These are phyloP conservation scores for Colletotrichum navitas DNA, from an alignment of 2,329 filamentous ascomycete genomes.

Conservation along the genomic window DNA sequence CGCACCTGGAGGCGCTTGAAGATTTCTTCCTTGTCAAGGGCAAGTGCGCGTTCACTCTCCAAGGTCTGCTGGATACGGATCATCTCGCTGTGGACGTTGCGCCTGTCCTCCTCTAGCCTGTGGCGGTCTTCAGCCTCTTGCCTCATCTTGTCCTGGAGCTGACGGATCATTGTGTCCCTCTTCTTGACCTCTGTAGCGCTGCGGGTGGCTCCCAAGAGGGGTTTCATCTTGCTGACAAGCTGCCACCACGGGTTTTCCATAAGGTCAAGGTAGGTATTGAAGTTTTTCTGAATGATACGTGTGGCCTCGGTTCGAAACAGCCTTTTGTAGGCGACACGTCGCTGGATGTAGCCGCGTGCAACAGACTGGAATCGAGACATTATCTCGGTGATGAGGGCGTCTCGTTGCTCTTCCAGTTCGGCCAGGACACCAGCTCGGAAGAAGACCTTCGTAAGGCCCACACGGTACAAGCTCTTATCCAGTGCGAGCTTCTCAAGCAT, in stretches of 20 bases:
- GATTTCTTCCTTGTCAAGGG: constrained; percentile 98
- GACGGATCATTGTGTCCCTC: constrained; percentile 91
- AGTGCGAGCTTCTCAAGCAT: constrained; percentile 92
- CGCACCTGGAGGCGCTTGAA: constrained; percentile 94
- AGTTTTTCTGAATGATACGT: constrained; percentile 93
- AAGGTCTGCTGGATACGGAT: constrained; percentile 92
- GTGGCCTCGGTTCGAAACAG: constrained; percentile 96
- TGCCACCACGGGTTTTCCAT: constrained; percentile 98
- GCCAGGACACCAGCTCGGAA: constrained; percentile 96
- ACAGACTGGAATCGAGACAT: constrained; percentile 94
- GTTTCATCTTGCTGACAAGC: constrained; percentile 94
- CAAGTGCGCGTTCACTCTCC: constrained; percentile 94
- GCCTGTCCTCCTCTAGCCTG: constrained; percentile 89
- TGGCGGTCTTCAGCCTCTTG: constrained; percentile 80
- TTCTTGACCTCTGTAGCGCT: constrained; percentile 95
- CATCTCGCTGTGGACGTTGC: constrained; percentile 88
- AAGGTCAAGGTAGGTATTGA: constrained; percentile 90
- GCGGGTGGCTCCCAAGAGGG: constrained; percentile 89
- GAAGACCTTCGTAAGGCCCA: constrained; percentile 97
- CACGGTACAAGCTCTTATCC: constrained; percentile 88
- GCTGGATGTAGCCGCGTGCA: constrained; percentile 88
- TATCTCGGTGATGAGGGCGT: constrained; percentile 92
- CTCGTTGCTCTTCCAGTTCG: constrained; percentile 95
- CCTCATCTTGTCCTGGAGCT: constrained; percentile 86
- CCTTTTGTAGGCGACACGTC: constrained; percentile 90